Base-by-base conservation (phyloP, 345 rosid genomes). In the Isatis tinctoria region DNA sequence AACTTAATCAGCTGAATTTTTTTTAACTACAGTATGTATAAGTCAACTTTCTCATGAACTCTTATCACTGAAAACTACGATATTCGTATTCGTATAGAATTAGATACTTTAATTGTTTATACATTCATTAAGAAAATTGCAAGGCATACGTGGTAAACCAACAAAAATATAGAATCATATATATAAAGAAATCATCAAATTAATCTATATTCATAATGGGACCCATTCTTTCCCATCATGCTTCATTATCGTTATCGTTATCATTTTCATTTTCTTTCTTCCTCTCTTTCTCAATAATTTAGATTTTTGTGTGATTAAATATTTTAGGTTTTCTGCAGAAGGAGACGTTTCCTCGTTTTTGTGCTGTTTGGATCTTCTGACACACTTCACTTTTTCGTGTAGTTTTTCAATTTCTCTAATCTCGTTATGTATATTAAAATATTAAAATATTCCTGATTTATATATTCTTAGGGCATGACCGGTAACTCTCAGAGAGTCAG, bases 311-410 rank as follows among this genome's bases (percentile, higher is more conserved):
- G 69, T 64, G 69, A 72, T 73, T 78, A 61, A 72, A 78, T 78
- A 72, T 60, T 43, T 60, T 66, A 67, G 79, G 76, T 74, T 72
- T 78, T 79, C 76, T 64, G 71, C 64, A 80, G 90, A 87, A 86
- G 90, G 65, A 82, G 92, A 90, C 87, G 84, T 87, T 93, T 87
- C 92, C 94, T 90, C 87, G 90, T 82, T 85, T 81, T 82, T 81
- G 91, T 77, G 83, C 84, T 84, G 91, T 81, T 86, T 82, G 86
- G 79, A 81, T 84, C 81, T 78, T 81, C 86, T 83, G 87, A 83
- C 86, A 85, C 84, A 74, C 57, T 74, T 71, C 60, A 67, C 74
- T 73, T 73, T 77, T 73, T 43, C 73, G 57, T 67, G 60, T 72
- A 49, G 20, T 58, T 57, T 75, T 72, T 32, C 41, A n/a, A 18